Evolutionary conservation across 805 yeast species (phyloP).

Genomic region (Candida sonorensis): DNA sequence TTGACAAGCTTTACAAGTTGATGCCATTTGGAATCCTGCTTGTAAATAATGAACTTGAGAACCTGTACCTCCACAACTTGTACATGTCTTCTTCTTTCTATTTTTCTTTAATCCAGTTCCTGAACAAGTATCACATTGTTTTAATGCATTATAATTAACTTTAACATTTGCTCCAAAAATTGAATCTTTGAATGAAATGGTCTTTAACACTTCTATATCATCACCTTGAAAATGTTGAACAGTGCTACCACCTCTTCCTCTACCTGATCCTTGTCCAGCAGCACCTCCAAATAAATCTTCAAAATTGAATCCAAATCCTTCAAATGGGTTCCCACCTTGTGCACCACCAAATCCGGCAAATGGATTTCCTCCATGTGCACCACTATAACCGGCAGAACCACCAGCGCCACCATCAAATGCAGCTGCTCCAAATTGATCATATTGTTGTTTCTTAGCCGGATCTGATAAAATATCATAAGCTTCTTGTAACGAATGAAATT

Average conservation of each 20-base stretch:
- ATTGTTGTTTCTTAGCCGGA: slow-evolving; percentile 78
- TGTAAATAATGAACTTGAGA: slow-evolving; percentile 75
- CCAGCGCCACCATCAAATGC: slow-evolving; percentile 63
- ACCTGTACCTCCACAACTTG: slow-evolving; percentile 90
- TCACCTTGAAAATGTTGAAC: slow-evolving; percentile 85
- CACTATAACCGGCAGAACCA: slow-evolving; percentile 36
- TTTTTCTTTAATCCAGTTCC: slow-evolving; percentile 84
- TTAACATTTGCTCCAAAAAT: slow-evolving; percentile 67
- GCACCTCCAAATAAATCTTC: slow-evolving; percentile 60
- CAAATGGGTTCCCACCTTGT: slow-evolving; percentile 23
- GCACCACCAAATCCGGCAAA: slow-evolving; percentile 34
- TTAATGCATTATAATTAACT: slow-evolving; percentile 67
- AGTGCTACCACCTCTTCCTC: slow-evolving; percentile 31
- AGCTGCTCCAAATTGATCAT: slow-evolving; percentile 85
- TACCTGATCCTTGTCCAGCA: slow-evolving; percentile 27
- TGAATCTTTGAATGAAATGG: slow-evolving; percentile 77
- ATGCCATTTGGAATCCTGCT: slow-evolving; percentile 96
- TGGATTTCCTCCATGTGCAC: slow-evolving; percentile 39
- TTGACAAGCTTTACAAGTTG: slow-evolving; percentile 81
- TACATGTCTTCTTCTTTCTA: slow-evolving; percentile 69
- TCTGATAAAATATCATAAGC: slow-evolving; percentile 90
- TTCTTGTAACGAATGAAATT: slow-evolving; percentile 88
- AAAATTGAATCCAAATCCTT: slow-evolving; percentile 32
- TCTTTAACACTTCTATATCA: slow-evolving; percentile 72
- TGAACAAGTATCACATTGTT: slow-evolving; percentile 69